Evolutionary conservation across 2,329 filamentous ascomycete genomes (phyloP).

Genomic region (Aspergillus fijiensis): DNA sequence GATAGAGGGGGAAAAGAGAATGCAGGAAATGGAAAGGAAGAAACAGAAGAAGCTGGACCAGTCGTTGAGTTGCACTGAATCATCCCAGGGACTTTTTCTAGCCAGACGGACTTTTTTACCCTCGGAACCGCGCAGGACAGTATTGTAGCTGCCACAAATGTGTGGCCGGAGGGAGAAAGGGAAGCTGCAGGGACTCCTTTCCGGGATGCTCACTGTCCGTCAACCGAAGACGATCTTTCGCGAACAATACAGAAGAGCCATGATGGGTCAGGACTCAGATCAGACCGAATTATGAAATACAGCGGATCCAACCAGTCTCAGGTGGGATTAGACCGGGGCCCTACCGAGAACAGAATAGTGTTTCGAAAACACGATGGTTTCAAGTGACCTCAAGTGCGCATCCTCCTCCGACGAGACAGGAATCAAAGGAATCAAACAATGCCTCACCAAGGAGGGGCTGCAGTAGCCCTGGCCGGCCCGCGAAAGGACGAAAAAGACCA

Average conservation of each 20-base stretch:
- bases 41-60: conserved; percentile 19
- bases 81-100: conserved; percentile 19
- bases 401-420: conserved; percentile 17
- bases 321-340: conserved; percentile 19
- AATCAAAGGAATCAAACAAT: conserved; percentile 13
- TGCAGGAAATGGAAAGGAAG: conserved; percentile 17
- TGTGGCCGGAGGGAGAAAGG: conserved; percentile 23
- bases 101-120: conserved; percentile 25
- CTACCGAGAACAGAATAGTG: conserved; percentile 23
- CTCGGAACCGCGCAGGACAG: conserved; percentile 24
- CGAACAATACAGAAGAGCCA: conserved; percentile 18
- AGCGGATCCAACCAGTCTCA: conserved; percentile 21
- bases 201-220: conserved; percentile 17
- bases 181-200: conserved; percentile 35
- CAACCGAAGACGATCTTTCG: conserved; percentile 17
- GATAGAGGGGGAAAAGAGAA: conserved; percentile 15
- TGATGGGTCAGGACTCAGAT: conserved; percentile 16
- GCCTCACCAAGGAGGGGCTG: conserved; percentile 14
- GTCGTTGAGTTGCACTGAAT: conserved; percentile 23
- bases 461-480: conserved; percentile 14
- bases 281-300: conserved; percentile 18
- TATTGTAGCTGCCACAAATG: conserved; percentile 19
- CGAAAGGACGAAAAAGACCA: conserved; percentile 16
- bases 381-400: conserved; percentile 25
- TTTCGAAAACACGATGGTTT: conserved; percentile 27